Evolutionary conservation across 2,329 filamentous ascomycete genomes (phyloP), one percentile per base, ranked within the genome.

Genomic region (Apiospora koreana): DNA sequence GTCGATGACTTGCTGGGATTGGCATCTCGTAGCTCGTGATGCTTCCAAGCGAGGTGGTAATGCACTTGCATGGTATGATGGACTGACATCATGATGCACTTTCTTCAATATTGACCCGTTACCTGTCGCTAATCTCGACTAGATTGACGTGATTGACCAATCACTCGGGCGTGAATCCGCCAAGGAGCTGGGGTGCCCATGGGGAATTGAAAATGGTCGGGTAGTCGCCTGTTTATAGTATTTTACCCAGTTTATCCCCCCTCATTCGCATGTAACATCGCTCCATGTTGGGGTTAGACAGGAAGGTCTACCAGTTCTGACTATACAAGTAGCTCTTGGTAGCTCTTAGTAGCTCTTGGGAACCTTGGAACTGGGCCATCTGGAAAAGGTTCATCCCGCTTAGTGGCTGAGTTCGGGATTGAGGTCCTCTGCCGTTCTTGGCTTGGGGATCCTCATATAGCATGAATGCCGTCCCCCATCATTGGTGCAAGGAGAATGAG

Each of bases 191-290:
- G 54, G 54, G 54, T n/a, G 35, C 54, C 54, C 21, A 62, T 38
- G 54, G 54, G 54, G 54, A 31, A 31, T 62, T n/a, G 41, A 35
- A 35, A 23, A 9, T 31, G 21, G 54, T 38, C 28, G 31, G 54
- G 31, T 28, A 35, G 50, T 58, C 28, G 31, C 54, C 28, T 62
- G 54, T n/a, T 21, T 62, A 62, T 62, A 38, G 31, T 62, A 10
- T 38, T 31, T 62, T 62, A 38, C 54, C 54, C 54, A 62, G 28
- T 38, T 62, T 38, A 62, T 62, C 38, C 54, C 54, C 54, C 54
- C 54, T 38, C 54, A 62, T 31, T 38, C 14, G 54, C 5, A 62
- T 31, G 54, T n/a, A n/a, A 38, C 54, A 38, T 62, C 21, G 31
- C 9, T 10, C 28, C 16, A 35, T 38, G 50, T n/a, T 12, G 18